Conservation (phyloP, 176 grass and related monocot genomes). For the Olyra latifolia region DNA sequence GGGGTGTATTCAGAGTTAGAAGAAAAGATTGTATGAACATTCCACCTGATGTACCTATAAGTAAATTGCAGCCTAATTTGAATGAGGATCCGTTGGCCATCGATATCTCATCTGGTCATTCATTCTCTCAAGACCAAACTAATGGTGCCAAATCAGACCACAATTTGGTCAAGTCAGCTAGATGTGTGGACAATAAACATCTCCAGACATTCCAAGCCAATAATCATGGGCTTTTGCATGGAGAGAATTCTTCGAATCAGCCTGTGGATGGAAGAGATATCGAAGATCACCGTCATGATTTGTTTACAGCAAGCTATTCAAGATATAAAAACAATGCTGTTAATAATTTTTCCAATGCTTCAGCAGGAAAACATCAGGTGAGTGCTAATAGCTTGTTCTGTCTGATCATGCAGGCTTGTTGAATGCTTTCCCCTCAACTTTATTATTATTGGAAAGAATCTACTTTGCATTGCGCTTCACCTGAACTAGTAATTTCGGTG, state of each 20-base stretch:
- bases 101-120: slow-evolving; percentile 35
- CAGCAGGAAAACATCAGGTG: slow-evolving; percentile 30
- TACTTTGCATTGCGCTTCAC: too few species aligned
- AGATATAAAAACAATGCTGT: neutral
- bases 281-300: slow-evolving; percentile 34
- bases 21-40: slow-evolving; percentile 34
- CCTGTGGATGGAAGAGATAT: slow-evolving; percentile 16
- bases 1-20: slow-evolving; percentile 78
- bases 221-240: slow-evolving; percentile 34
- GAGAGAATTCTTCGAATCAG: slow-evolving; percentile 30
- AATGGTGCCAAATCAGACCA: slow-evolving; percentile 1
- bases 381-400: neutral
- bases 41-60: slow-evolving; percentile 34
- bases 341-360: neutral
- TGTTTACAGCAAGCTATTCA: slow-evolving; percentile 28
- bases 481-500: too few species aligned
- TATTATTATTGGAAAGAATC: neutral
- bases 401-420: neutral
- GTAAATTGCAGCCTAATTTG: slow-evolving; percentile 29
- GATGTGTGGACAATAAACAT: slow-evolving; percentile 7
- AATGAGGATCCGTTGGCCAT: slow-evolving; percentile 13
- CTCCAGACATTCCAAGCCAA: slow-evolving; percentile 30
- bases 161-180: slow-evolving; percentile 21
- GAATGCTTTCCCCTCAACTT: neutral
- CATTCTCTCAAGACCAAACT: slow-evolving; percentile 27